These are phyloP conservation scores for Ricinus communis DNA, from an alignment of 345 rosid species.

Conservation along the genomic window DNA sequence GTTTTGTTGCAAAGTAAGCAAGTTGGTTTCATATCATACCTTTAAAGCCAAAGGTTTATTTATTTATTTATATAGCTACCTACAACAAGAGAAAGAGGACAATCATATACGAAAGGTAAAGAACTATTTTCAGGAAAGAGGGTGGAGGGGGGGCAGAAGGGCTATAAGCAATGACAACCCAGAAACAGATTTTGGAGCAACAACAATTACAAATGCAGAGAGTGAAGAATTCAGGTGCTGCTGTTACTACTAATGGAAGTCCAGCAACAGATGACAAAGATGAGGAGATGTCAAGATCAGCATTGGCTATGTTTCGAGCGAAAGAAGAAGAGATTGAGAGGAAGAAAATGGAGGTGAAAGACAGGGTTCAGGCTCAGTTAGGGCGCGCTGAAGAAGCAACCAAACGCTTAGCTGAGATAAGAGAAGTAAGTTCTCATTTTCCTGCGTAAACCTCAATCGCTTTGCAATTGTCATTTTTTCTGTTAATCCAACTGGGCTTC, in stretches of 20 bases:
- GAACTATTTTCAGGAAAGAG: background rate
- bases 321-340: constrained; percentile 95
- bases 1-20: constrained; percentile 33
- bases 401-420: constrained; percentile 74
- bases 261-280: constrained; percentile 55
- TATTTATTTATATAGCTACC: constrained; percentile 24
- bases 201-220: constrained; percentile 50
- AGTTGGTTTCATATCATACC: constrained; percentile 23
- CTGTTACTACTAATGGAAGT: constrained; percentile 34
- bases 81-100: constrained; percentile 32
- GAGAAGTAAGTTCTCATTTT: constrained; percentile 49
- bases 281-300: constrained; percentile 72
- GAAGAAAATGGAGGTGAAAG: constrained; percentile 73
- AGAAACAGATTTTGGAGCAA: constrained; percentile 46
- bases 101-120: background rate
- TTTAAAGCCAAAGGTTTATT: constrained; percentile 38
- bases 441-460: no score
- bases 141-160: constrained; percentile 16
- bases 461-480: no score
- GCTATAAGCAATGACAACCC: constrained; percentile 42
- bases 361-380: constrained; percentile 61
- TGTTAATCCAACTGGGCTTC: no score
- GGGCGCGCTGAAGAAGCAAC: constrained; percentile 78
- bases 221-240: constrained; percentile 47
- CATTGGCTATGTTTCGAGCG: constrained; percentile 62